phyloP scores from a whole-genome alignment of 164 flowering plant species.

The Annona squamosa region DNA sequence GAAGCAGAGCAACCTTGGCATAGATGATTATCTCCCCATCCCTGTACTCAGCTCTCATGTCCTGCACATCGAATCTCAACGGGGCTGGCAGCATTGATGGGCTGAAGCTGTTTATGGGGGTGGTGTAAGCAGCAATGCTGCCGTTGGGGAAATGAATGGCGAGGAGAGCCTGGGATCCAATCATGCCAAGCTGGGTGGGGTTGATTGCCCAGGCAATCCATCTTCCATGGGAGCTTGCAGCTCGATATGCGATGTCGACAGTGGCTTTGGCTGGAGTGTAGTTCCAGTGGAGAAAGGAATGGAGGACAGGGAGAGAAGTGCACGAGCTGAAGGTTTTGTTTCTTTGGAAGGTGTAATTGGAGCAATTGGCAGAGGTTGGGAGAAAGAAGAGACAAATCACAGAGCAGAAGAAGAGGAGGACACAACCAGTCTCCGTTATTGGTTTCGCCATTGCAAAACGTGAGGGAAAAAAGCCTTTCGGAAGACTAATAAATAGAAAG shows the following conservation, averaged over 20 bases:
- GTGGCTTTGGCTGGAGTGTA: slow-evolving; percentile 5
- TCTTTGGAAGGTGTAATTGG: background rate
- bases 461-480: no score
- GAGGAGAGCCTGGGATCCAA: slow-evolving; percentile 43
- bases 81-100: slow-evolving; percentile 10
- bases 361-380: slow-evolving; percentile 4
- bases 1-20: slow-evolving; percentile 38
- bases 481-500: no score
- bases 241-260: slow-evolving; percentile 9
- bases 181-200: slow-evolving; percentile 22
- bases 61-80: slow-evolving; percentile 27
- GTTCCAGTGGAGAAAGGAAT: slow-evolving; percentile 8
- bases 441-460: no score
- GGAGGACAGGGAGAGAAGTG: slow-evolving; percentile 1
- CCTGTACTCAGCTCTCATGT: slow-evolving; percentile 19
- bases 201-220: slow-evolving; percentile 50
- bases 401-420: slow-evolving; percentile 1
- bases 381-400: background rate
- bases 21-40: slow-evolving; percentile 40
- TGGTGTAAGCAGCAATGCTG: slow-evolving; percentile 29
- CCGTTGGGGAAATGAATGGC: slow-evolving; percentile 25
- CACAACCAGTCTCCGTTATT: no score
- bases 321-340: slow-evolving; percentile 5
- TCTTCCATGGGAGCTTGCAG: background rate
- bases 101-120: slow-evolving; percentile 20